These are phyloP conservation scores for Entelexis paramagnoliae DNA, from an alignment of 1,139 yeast species.

Conservation along the genomic window DNA sequence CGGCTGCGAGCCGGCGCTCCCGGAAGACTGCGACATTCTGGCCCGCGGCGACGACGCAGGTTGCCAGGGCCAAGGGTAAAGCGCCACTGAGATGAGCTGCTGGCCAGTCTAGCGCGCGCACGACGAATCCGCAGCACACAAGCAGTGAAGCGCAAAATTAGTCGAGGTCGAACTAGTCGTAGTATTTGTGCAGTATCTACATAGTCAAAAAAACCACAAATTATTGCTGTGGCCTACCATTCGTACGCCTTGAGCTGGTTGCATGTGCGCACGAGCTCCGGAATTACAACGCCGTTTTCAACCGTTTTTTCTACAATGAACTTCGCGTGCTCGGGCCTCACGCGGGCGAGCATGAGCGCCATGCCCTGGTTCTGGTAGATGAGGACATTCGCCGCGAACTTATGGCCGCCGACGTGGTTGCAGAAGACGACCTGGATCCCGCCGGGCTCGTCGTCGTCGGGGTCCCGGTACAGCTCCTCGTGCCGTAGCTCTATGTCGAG, in stretches of 20 bases:
- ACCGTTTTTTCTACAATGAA: slow-evolving; percentile 69
- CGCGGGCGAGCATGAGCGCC: slow-evolving; percentile 79
- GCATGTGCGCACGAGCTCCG: slow-evolving; percentile 56
- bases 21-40: background rate
- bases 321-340: slow-evolving; percentile 63
- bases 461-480: slow-evolving; percentile 59
- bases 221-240: slow-evolving; percentile 16
- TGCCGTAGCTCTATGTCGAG: slow-evolving; percentile 66
- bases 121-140: too few species aligned
- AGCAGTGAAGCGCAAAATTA: too few species aligned
- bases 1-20: background rate
- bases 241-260: slow-evolving; percentile 16
- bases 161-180: too few species aligned
- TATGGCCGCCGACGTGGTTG: slow-evolving; percentile 94
- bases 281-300: slow-evolving; percentile 58
- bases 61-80: background rate
- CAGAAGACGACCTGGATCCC: slow-evolving; percentile 64
- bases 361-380: slow-evolving; percentile 65
- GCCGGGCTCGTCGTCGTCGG: slow-evolving; percentile 44
- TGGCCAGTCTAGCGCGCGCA: too few species aligned
- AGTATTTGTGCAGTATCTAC: too few species aligned
- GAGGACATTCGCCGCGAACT: slow-evolving; percentile 78
- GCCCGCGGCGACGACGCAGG: background rate
- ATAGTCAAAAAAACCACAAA: too few species aligned
- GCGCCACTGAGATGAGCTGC: background rate